Conservation (phyloP, 2,329 filamentous ascomycete species). For the Penicillium psychrosexuale region DNA sequence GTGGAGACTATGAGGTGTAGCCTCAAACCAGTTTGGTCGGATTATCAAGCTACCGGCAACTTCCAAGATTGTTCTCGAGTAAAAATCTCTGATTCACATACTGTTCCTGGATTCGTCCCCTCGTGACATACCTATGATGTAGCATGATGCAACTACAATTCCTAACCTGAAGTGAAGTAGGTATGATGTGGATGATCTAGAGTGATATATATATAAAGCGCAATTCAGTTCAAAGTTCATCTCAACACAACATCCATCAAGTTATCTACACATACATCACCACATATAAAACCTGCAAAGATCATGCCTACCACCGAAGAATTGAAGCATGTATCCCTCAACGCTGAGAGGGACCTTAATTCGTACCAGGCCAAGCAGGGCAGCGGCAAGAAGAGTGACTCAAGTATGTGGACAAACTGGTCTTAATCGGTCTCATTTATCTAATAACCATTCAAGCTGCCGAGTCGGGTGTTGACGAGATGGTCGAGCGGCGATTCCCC, state of each 20-base stretch:
- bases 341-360: slow-evolving; percentile 43
- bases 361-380: slow-evolving; percentile 41
- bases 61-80: slow-evolving; percentile 1
- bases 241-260: neutral
- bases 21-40: neutral
- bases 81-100: neutral
- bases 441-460: slow-evolving; percentile 24
- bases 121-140: slow-evolving; percentile 37
- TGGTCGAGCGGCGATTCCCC: slow-evolving; percentile 39
- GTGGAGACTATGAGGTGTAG: slow-evolving; percentile 25
- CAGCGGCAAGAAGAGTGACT: slow-evolving; percentile 38
- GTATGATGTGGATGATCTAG: neutral
- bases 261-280: neutral
- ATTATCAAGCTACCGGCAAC: slow-evolving; percentile 8
- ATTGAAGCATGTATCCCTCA: slow-evolving; percentile 25
- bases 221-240: neutral
- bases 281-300: neutral
- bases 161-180: neutral
- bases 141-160: slow-evolving; percentile 30
- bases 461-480: slow-evolving; percentile 44
- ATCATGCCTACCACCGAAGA: slow-evolving; percentile 27
- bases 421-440: neutral
- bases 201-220: slow-evolving; percentile 1
- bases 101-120: neutral
- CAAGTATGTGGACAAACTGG: slow-evolving; percentile 29